A percentile compares a stretch with the other conserved stretches of the same genome.
Conservation (phyloP, 257 asterid species). For the Jacaranda copaia region DNA sequence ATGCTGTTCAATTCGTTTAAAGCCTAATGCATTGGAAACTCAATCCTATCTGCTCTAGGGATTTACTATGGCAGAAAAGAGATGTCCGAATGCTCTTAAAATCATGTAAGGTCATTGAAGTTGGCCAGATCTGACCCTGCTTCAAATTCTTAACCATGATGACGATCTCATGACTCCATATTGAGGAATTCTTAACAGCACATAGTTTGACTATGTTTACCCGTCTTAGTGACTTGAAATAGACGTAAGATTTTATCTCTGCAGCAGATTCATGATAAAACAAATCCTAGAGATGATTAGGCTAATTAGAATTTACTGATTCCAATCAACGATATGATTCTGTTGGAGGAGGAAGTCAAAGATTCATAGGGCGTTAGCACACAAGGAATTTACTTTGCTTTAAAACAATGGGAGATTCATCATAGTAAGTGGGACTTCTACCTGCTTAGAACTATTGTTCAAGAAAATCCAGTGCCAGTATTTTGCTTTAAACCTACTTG, state of each 20-base stretch:
- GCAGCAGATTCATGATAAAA: background rate
- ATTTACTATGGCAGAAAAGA: background rate
- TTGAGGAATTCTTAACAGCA: background rate
- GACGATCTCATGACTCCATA: background rate
- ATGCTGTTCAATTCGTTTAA: background rate
- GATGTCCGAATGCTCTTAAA: background rate
- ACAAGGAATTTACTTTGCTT: background rate
- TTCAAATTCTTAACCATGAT: background rate
- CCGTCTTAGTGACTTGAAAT: background rate
- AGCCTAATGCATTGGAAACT: background rate
- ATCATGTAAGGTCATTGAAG: background rate
- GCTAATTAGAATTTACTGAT: background rate
- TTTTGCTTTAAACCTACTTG: conserved; percentile 5
- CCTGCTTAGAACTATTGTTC: conserved; percentile 21
- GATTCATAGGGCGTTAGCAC: background rate
- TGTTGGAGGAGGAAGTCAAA: background rate
- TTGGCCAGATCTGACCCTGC: background rate
- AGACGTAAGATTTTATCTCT: background rate
- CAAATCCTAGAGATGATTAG: background rate
- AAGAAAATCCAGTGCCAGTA: background rate
- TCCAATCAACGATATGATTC: background rate
- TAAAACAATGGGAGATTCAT: background rate
- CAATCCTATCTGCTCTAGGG: background rate
- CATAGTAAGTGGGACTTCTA: background rate
- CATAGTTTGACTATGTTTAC: background rate